Base-by-base conservation (phyloP, 176 grass and related monocot species). In the Juncus effusus region DNA sequence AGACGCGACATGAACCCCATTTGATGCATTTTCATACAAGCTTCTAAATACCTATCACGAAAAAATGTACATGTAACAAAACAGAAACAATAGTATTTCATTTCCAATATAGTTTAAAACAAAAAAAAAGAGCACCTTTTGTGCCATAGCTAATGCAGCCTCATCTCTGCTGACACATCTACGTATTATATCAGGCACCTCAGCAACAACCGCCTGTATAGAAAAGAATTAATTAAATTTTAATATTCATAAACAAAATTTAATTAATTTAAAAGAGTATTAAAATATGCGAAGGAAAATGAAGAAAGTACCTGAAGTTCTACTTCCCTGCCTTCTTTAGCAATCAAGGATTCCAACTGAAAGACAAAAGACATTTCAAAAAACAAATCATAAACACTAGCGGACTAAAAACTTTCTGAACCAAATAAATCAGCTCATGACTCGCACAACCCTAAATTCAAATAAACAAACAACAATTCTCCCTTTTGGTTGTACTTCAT, bases 121-220 rank as follows among this genome's bases (percentile, higher is more conserved):
- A 10, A 82, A 13, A 70, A 47, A 61, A 84, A 57, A 16, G 5
- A 50, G 9, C 35, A 83, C 92, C 92, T 96, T 96, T 16, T 91
- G 82, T 69, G 92, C 92, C 69, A 96, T 53, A 64, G 82, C 88
- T 58, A 96, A 58, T 3, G 92, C 79, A 79, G 87, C 87, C 77
- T 91, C 87, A 71, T 96, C 92, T 66, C 87, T 81, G 66, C 79
- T 88, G 49, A 86, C 74, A 79, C 82, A 96, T 88, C 75, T 96
- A 12, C 78, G 72, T 76, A 96, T 81, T 70, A 91, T 96, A 65
- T 91, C 92, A 53, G 87, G 82, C 69, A 96, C 85, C 76, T 96
- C 92, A 13, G 77, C 58, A 47, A 96, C 86, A 74, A 96, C 77
- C 65, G 78, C 90, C 92, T 96, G 68, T 57, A 79, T 13, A 85